phyloP scores from a whole-genome alignment of 371 early-diverging fungal species.

The Lichtheimia hyalospora region DNA sequence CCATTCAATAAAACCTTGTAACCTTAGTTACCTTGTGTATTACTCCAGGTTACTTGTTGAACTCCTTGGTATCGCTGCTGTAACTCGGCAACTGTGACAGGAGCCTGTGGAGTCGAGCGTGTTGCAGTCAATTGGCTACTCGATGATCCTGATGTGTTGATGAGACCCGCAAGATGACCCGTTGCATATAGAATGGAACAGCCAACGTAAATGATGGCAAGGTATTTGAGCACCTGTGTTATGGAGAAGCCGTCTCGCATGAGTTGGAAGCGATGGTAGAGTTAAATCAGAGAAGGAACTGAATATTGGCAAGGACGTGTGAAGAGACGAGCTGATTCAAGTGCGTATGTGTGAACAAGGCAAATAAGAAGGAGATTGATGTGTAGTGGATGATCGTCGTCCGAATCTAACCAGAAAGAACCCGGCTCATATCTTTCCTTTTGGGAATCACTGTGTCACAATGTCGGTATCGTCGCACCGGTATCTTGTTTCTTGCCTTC shows the following conservation, averaged over 20 bases:
- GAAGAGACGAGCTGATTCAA: background rate
- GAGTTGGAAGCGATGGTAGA: background rate
- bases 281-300: no score
- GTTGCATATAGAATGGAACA: constrained; percentile 31
- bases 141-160: constrained; percentile 4
- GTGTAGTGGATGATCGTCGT: background rate
- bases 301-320: no score
- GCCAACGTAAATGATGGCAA: constrained; percentile 24
- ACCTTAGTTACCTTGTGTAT: no score
- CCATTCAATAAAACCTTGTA: no score
- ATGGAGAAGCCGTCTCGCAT: constrained; percentile 18
- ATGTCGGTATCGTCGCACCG: no score
- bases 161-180: constrained; percentile 22
- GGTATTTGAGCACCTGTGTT: constrained; percentile 19
- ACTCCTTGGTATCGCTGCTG: constrained; percentile 23
- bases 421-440: background rate
- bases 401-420: background rate
- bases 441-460: background rate
- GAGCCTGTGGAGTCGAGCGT: constrained; percentile 7
- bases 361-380: background rate
- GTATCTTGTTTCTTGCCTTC: no score
- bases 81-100: constrained; percentile 16
- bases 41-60: constrained; percentile 25
- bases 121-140: background rate
- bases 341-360: background rate